Percentiles rank a stretch among this genome's conserved stretches.
Conservation (phyloP, 305 asterid genomes). For the Salvia sclarea region DNA sequence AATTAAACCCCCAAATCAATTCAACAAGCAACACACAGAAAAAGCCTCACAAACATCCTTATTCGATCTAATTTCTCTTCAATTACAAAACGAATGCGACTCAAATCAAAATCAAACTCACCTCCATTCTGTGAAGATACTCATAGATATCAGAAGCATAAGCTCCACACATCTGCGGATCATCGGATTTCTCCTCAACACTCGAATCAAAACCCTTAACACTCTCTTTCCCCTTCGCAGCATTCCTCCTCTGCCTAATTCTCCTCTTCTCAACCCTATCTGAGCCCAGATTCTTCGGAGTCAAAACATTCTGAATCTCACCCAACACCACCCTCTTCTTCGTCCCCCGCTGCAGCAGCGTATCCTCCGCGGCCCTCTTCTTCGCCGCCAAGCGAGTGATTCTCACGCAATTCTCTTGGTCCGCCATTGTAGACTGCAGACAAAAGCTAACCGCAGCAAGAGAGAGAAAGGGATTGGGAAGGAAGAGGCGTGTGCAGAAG, state of each 20-base stretch:
- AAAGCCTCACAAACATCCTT: not conserved
- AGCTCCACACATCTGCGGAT: conserved; percentile 69
- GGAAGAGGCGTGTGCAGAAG: conserved; percentile 1
- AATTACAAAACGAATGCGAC: not conserved
- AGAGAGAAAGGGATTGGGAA: not conserved
- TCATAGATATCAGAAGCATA: conserved; percentile 66
- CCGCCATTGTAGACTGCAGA: conserved; percentile 34
- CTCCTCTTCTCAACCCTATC: conserved; percentile 26
- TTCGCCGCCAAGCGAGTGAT: conserved; percentile 67
- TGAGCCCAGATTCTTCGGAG: conserved; percentile 21
- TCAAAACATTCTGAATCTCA: conserved; percentile 49
- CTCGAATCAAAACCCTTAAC: conserved; percentile 27
- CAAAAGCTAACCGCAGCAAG: not conserved
- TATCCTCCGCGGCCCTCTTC: conserved; percentile 61
- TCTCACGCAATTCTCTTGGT: conserved; percentile 48
- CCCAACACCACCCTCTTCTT: conserved; percentile 64
- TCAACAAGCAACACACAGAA: not conserved
- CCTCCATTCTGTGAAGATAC: conserved; percentile 78
- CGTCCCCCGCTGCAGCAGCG: conserved; percentile 38
- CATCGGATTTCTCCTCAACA: conserved; percentile 38
- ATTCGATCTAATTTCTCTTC: not conserved
- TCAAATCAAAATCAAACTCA: conserved; percentile 25
- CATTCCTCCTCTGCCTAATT: not conserved
- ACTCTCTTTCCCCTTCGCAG: conserved; percentile 7
- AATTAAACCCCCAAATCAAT: not conserved